These are phyloP conservation scores for Phyllosticta citribraziliensis DNA, from an alignment of 2,329 filamentous ascomycete species.

Conservation along the genomic window DNA sequence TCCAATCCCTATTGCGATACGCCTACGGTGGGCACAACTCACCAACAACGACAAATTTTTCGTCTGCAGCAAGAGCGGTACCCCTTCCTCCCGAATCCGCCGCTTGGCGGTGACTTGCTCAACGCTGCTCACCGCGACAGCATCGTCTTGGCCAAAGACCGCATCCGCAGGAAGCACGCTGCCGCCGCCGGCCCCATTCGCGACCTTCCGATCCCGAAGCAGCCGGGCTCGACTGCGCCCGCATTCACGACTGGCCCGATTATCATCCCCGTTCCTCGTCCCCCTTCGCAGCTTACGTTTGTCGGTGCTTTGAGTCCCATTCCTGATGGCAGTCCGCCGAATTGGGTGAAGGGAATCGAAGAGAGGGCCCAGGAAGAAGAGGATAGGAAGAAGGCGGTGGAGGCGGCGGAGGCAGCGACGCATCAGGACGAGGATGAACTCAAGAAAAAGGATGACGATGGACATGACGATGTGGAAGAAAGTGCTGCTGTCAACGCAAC, in stretches of 20 bases:
- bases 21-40: neutral
- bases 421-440: neutral
- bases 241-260: neutral
- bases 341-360: neutral
- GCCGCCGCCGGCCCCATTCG: neutral
- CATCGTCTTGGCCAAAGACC: constrained; percentile 4
- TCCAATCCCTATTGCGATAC: neutral
- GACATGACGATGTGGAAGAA: neutral
- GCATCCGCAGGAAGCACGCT: constrained; percentile 5
- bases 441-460: neutral
- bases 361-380: neutral
- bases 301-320: constrained; percentile 8
- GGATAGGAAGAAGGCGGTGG: neutral
- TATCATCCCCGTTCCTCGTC: neutral
- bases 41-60: neutral
- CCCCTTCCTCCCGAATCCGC: neutral
- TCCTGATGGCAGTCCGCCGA: constrained; percentile 1
- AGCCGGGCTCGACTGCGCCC: neutral
- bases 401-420: neutral
- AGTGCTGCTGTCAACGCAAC: neutral
- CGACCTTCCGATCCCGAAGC: neutral
- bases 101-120: neutral
- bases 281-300: neutral
- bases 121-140: constrained; percentile 5
- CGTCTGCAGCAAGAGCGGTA: neutral